These are phyloP conservation scores for Suillus subaureus DNA, from an alignment of 768 basidiomycete genomes.

Conservation along the genomic window DNA sequence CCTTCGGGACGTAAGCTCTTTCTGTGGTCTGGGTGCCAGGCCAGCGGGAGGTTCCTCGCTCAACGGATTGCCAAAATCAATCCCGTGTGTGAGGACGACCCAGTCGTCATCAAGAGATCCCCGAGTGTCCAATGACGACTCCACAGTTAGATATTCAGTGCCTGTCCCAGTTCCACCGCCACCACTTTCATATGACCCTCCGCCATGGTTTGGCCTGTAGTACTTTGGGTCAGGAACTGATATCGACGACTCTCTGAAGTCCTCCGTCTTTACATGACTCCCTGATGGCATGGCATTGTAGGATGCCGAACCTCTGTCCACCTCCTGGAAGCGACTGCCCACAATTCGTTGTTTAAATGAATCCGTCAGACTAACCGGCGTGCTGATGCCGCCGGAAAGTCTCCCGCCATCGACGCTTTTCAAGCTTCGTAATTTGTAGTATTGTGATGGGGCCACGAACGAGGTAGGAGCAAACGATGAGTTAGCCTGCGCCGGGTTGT, in stretches of 20 bases:
- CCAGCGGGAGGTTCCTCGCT: conserved; percentile 24
- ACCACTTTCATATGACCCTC: conserved; percentile 9
- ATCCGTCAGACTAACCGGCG: conserved; percentile 52
- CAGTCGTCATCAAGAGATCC: conserved; percentile 46
- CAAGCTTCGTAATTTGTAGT: conserved; percentile 71
- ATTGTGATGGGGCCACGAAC: conserved; percentile 78
- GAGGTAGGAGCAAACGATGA: conserved; percentile 76
- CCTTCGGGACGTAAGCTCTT: conserved; percentile 5
- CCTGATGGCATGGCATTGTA: conserved; percentile 64
- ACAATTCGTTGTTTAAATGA: conserved; percentile 63
- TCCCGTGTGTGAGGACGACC: conserved; percentile 57
- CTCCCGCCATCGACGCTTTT: conserved; percentile 62
- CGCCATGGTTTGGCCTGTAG: conserved; percentile 57
- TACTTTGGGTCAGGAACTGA: conserved; percentile 42
- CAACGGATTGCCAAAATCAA: conserved; percentile 6
- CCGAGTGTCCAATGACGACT: conserved; percentile 5
- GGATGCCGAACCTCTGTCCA: conserved; percentile 58
- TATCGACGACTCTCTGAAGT: conserved; percentile 48
- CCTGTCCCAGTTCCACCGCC: conserved; percentile 7
- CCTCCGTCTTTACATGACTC: conserved; percentile 55
- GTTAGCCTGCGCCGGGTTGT: conserved; percentile 65
- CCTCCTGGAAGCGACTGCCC: conserved; percentile 74
- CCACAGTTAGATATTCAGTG: conserved; percentile 21
- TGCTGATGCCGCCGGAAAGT: conserved; percentile 48
- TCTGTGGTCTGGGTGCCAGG: conserved; percentile 18